Evolutionary conservation across 2,329 filamentous ascomycete species (phyloP), one percentile per base, ranked within the genome.

Genomic region (Penicillium sp.): DNA sequence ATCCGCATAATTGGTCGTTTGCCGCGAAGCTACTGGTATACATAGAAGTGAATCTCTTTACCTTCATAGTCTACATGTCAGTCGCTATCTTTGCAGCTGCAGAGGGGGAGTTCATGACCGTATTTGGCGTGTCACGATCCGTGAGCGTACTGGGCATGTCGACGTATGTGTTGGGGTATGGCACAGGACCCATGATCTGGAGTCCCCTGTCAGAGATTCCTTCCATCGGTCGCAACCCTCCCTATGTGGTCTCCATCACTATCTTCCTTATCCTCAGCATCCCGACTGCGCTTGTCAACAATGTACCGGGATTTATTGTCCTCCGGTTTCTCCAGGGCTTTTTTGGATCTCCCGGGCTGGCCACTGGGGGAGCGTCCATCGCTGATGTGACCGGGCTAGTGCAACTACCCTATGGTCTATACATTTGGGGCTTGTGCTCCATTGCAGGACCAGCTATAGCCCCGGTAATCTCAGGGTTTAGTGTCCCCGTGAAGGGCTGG

Each of bases 121-220:
- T 60, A 47, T 73, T 72, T 51, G 51, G 60, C 37, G 63, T 71
- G 22, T 62, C 59, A n/a, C 51, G 67, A 9, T 59, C 62, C 7
- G 67, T 69, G 47, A 68, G 68, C 16, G 63, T 68, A 8, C 59
- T 74, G 5, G 68, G 67, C 21, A 59, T 74, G 22, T 64, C 70
- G 14, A 62, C 71, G 27, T 74, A 73, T 50, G 67, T 74, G 46
- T 51, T 63, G 45, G 59, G 55, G 13, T 61, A 85, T 59, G 86
- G 86, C 9, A 72, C 87, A n/a, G 86, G 86, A 0, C 86, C 87
- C 1, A 70, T 90, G 24, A 62, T 90, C 19, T 89, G 84, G 73
- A 85, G 84, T 0, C 88, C 88, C 0, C 73, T 90, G 35, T 83
- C 79, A 43, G 88, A 90, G 72, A 83, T 90, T 24, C 86, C 87